phyloP scores from a whole-genome alignment of 148 eudicot species.

The Rhododendron vialii region DNA sequence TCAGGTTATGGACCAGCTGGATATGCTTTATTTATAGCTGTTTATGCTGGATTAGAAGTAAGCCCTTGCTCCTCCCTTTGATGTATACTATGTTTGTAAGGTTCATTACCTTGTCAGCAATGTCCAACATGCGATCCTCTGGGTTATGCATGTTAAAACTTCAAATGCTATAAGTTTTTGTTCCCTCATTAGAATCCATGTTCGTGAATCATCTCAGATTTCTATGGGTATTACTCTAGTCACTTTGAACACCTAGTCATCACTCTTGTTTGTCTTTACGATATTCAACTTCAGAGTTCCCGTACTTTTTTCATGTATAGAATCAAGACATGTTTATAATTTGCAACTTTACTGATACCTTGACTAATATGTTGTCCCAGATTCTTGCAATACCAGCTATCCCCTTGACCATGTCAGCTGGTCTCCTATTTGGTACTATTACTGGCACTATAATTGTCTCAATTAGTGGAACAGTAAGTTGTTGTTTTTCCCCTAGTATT shows the following conservation, averaged over 20 bases:
- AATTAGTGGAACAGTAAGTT: conserved; percentile 93
- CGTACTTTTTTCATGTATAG: not conserved
- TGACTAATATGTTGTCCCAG: conserved; percentile 26
- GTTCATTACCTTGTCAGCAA: not conserved
- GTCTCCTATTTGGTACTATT: conserved; percentile 84
- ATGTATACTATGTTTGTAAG: not conserved
- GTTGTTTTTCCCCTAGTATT: not conserved
- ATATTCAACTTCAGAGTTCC: not conserved
- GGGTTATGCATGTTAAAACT: not conserved
- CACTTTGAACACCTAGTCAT: not conserved
- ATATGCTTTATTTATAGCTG: conserved; percentile 86
- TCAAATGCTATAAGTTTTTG: not conserved
- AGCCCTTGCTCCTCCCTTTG: conserved; percentile 15
- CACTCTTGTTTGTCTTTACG: not conserved
- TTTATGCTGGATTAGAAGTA: conserved; percentile 98
- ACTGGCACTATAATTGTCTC: conserved; percentile 91
- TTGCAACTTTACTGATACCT: conserved; percentile 13
- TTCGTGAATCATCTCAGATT: not conserved
- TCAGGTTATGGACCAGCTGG: conserved; percentile 99
- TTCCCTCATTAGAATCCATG: not conserved
- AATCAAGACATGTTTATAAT: not conserved
- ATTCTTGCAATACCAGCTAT: conserved; percentile 97
- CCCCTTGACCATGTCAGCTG: conserved; percentile 98
- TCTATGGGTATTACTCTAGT: not conserved
- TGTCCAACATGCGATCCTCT: not conserved